phyloP scores from a whole-genome alignment of 306 rosid genomes.

The Quercus cerris region DNA sequence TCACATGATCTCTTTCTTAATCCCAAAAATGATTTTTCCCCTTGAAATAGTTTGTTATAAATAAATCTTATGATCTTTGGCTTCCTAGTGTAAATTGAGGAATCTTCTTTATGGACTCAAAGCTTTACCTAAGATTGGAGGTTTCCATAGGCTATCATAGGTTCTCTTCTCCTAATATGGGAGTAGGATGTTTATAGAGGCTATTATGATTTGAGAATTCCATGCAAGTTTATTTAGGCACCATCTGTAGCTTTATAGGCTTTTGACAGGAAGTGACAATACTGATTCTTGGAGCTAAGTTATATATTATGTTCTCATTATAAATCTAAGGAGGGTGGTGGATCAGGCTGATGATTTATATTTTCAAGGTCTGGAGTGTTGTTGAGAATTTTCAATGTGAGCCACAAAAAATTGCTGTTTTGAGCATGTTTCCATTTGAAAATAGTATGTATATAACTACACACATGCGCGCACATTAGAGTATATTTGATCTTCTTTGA shows the following conservation, averaged over 20 bases:
- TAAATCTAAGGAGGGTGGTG: not conserved
- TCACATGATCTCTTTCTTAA: not conserved
- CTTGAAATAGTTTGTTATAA: not conserved
- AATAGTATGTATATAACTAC: not conserved
- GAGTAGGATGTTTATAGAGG: not conserved
- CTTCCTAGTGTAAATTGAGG: not conserved
- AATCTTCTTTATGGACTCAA: not conserved
- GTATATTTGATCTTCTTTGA: too few relatives aligned
- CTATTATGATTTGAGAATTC: not conserved
- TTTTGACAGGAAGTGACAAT: not conserved
- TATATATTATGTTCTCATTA: not conserved
- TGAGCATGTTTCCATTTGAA: not conserved
- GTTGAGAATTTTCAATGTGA: not conserved
- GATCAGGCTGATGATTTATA: not conserved
- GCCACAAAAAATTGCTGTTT: not conserved
- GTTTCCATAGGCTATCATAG: not conserved
- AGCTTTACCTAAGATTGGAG: not conserved
- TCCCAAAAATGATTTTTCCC: too few relatives aligned
- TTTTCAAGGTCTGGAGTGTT: not conserved
- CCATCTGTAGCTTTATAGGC: not conserved
- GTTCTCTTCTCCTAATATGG: not conserved
- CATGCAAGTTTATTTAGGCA: not conserved
- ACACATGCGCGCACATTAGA: not conserved
- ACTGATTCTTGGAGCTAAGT: not conserved
- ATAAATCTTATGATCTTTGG: not conserved